Conservation (phyloP, 257 asterid genomes). For the Schizonepeta tenuifolia region DNA sequence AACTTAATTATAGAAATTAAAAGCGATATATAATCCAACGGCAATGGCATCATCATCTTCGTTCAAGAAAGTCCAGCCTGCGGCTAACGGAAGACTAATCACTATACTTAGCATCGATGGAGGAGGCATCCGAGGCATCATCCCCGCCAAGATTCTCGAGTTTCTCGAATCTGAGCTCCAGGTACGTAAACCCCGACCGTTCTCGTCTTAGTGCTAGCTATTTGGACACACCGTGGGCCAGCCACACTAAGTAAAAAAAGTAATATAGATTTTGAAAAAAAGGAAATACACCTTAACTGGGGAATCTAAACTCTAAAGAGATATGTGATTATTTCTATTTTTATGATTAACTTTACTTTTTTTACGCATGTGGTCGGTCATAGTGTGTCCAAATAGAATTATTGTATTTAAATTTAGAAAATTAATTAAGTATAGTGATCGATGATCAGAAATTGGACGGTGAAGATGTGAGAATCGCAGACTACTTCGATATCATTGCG, state of each 20-base stretch:
- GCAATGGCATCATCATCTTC: constrained; percentile 40
- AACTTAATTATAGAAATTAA: neutral
- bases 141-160: constrained; percentile 60
- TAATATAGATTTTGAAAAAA: too few relatives aligned
- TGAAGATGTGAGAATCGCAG: constrained; percentile 49
- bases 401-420: too few relatives aligned
- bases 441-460: constrained; percentile 52
- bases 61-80: constrained; percentile 38
- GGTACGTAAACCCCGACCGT: constrained; percentile 44
- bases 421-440: too few relatives aligned
- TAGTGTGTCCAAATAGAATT: too few relatives aligned
- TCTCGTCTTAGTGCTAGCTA: too few relatives aligned
- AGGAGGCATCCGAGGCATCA: constrained; percentile 75
- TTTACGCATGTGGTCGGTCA: too few relatives aligned
- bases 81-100: constrained; percentile 40
- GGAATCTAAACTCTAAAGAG: too few relatives aligned
- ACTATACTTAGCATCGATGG: constrained; percentile 80
- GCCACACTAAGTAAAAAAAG: too few relatives aligned
- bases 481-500: constrained; percentile 56
- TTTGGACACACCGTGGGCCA: too few relatives aligned
- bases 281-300: too few relatives aligned
- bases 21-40: neutral
- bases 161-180: constrained; percentile 65
- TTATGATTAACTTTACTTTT: too few relatives aligned
- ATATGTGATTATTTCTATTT: too few relatives aligned